Conservation (phyloP, 2,329 filamentous ascomycete genomes). For the Cercospora sesami region DNA sequence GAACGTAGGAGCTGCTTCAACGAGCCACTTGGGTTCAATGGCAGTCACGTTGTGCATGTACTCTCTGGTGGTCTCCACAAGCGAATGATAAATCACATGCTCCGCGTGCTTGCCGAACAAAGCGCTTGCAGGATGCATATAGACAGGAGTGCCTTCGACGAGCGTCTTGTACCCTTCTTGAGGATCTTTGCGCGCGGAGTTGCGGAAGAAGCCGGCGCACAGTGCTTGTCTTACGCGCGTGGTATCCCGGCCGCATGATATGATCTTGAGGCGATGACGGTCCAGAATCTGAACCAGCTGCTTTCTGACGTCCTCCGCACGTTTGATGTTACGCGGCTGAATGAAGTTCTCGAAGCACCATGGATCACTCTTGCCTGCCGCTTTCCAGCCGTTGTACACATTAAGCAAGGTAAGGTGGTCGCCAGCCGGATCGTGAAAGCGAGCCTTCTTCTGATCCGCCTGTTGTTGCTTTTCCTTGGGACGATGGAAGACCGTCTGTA, state of each 20-base stretch:
- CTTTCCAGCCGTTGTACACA: constrained; percentile 97
- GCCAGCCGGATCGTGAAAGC: constrained; percentile 92
- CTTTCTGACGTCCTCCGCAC: constrained; percentile 87
- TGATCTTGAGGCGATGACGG: constrained; percentile 77
- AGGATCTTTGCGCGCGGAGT: constrained; percentile 89
- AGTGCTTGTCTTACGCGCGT: constrained; percentile 83
- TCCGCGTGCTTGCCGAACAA: constrained; percentile 95
- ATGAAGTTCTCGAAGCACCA: constrained; percentile 99
- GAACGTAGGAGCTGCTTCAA: constrained; percentile 96
- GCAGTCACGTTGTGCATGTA: constrained; percentile 95
- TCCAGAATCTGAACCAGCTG: constrained; percentile 94
- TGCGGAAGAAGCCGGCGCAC: constrained; percentile 93
- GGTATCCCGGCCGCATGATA: constrained; percentile 85
- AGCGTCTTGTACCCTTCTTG: constrained; percentile 97
- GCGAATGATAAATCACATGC: constrained; percentile 89
- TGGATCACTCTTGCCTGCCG: constrained; percentile 73
- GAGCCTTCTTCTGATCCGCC: constrained; percentile 95
- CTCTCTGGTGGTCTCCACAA: constrained; percentile 93
- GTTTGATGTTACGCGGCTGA: constrained; percentile 82
- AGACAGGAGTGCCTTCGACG: constrained; percentile 91
- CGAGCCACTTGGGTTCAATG: constrained; percentile 92
- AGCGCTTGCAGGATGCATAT: constrained; percentile 86
- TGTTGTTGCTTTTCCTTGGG: constrained; percentile 96
- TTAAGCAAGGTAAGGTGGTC: constrained; percentile 95
- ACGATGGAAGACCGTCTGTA: constrained; percentile 85